Conservation (phyloP, 2,329 filamentous ascomycete species). For the Fusarium cyanostomum region DNA sequence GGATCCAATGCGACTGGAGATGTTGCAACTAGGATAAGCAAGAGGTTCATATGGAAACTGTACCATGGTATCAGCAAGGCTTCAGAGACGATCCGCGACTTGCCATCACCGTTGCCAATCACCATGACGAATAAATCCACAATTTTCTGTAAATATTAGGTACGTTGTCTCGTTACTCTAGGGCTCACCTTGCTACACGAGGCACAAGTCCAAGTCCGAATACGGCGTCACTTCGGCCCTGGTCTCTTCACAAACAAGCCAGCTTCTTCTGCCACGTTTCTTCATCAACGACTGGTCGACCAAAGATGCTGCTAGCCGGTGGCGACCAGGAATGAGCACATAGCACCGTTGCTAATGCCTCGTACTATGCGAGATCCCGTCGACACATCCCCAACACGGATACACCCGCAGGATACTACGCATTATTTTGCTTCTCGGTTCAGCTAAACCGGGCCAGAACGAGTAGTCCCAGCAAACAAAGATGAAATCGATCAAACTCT, state of each 20-base stretch:
- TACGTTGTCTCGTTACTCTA: slow-evolving; percentile 20
- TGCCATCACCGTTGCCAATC: not conserved
- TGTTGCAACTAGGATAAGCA: not conserved
- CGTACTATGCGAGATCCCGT: slow-evolving; percentile 39
- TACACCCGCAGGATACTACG: slow-evolving; percentile 18
- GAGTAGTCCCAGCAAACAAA: not conserved
- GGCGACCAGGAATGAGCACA: slow-evolving; percentile 8
- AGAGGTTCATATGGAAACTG: not conserved
- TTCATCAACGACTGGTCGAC: slow-evolving; percentile 20
- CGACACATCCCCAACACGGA: slow-evolving; percentile 33
- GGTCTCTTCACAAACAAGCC: not conserved
- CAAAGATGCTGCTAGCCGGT: slow-evolving; percentile 24
- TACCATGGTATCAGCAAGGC: not conserved
- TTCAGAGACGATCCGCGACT: not conserved
- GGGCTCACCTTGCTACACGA: slow-evolving; percentile 19
- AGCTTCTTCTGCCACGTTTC: not conserved
- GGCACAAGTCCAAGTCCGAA: slow-evolving; percentile 27
- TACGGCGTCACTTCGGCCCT: slow-evolving; percentile 37
- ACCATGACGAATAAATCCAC: slow-evolving; percentile 3
- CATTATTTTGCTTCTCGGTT: slow-evolving; percentile 25
- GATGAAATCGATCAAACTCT: not conserved
- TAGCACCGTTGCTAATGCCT: slow-evolving; percentile 20
- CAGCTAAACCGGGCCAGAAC: slow-evolving; percentile 6
- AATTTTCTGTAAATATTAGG: slow-evolving; percentile 5
- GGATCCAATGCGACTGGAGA: not conserved